Evolutionary conservation across 2,329 filamentous ascomycete genomes (phyloP), one percentile per base, ranked within the genome.

Genomic region (Penicillium capsulatum): DNA sequence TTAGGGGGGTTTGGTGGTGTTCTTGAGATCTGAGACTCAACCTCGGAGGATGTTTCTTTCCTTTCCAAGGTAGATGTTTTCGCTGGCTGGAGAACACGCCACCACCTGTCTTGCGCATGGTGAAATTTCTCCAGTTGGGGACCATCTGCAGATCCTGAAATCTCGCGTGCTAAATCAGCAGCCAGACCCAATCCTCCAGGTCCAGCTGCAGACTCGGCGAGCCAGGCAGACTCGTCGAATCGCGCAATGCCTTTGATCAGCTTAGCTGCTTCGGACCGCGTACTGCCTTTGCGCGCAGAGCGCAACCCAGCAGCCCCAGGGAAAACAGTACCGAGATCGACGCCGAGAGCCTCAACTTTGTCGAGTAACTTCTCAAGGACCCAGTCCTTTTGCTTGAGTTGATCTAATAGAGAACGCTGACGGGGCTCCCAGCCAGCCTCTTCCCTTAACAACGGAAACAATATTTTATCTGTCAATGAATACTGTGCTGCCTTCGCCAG

Each of bases 301-400:
- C 71, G 75, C 36, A 70, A 47, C 13, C 71, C 70, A 17, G 70
- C 65, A 14, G 71, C 68, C 15, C 71, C 70, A 4, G 78, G 79
- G 51, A 83, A 82, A 2, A 80, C 69, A 8, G 70, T 68, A 11
- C 70, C 71, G 4, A 81, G 57, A 50, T 80, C 77, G 32, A 77
- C 64, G 4, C 75, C 73, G 28, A 74, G 69, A 1, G 67, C 64
- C 48, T 80, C 77, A 34, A 80, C 68, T 44, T 76, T 75, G 51
- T 82, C 78, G 17, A 79, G 67, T 15, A 83, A 60, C 39, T 75
- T 79, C 6, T 65, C 65, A 35, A 83, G 74, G 13, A 76, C 69
- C 55, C 71, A 76, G 52, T 83, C 79, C 54, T 82, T 83, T 17
- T 74, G 71, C 37, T 65, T 64, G 9, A 83, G 57, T 29, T 70